phyloP scores from a whole-genome alignment of 257 asterid species.

The Salvia hispanica region DNA sequence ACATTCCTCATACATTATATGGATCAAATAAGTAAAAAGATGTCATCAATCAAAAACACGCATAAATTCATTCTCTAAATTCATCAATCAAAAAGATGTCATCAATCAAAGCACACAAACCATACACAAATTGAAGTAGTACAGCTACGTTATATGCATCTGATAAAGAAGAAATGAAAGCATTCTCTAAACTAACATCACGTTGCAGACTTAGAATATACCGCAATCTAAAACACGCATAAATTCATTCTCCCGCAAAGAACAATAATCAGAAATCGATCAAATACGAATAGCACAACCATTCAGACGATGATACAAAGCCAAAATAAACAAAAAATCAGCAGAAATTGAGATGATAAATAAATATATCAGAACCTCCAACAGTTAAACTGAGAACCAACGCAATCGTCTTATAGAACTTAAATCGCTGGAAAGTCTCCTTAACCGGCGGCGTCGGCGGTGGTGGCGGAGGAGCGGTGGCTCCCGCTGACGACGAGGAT shows the following conservation, averaged over 20 bases:
- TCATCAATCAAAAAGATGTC: too few species aligned
- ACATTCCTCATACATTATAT: background rate
- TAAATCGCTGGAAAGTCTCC: conserved; percentile 64
- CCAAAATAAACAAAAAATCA: background rate
- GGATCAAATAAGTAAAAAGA: conserved; percentile 3
- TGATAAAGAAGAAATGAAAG: background rate
- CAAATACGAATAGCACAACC: conserved; percentile 2
- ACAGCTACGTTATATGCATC: background rate
- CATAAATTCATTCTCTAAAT: too few species aligned
- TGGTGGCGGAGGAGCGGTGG: conserved; percentile 42
- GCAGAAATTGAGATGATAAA: conserved; percentile 1
- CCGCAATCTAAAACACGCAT: background rate
- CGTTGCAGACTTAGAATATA: background rate
- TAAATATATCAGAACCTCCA: conserved; percentile 56
- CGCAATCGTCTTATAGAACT: conserved; percentile 60
- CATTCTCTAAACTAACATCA: background rate
- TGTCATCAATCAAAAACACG: too few species aligned
- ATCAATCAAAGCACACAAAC: too few species aligned
- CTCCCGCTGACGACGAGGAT: conserved; percentile 36
- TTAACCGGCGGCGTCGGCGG: conserved; percentile 39
- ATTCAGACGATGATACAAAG: background rate
- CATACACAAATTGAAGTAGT: too few species aligned
- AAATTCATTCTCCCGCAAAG: background rate
- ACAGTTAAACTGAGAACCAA: conserved; percentile 68
- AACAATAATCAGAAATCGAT: conserved; percentile 1